Conservation (phyloP, 2,329 filamentous ascomycete species). For the Aschersonia sp. region DNA sequence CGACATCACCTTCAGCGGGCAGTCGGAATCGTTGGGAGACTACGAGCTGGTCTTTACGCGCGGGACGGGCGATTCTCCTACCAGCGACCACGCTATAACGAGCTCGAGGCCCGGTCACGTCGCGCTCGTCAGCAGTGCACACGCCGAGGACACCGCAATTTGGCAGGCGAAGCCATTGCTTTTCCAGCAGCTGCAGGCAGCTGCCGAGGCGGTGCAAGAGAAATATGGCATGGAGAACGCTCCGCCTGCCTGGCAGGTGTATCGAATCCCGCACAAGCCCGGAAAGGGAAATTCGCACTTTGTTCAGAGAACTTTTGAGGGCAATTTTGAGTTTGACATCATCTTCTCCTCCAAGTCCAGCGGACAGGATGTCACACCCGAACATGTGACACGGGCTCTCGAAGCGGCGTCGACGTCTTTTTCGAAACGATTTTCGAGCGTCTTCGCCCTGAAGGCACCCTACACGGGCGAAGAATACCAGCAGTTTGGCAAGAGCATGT, state of each 20-base stretch:
- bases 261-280: constrained; percentile 58
- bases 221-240: constrained; percentile 45
- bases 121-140: constrained; percentile 61
- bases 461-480: constrained; percentile 61
- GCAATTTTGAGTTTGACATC: constrained; percentile 84
- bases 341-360: constrained; percentile 73
- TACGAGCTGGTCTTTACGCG: constrained; percentile 68
- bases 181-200: constrained; percentile 37
- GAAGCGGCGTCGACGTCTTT: constrained; percentile 53
- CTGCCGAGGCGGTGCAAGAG: constrained; percentile 33
- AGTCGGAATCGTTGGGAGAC: constrained; percentile 56
- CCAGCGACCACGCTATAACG: constrained; percentile 51
- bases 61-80: constrained; percentile 46
- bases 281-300: constrained; percentile 69
- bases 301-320: constrained; percentile 82
- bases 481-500: constrained; percentile 73
- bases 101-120: constrained; percentile 57
- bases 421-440: constrained; percentile 55
- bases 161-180: constrained; percentile 68
- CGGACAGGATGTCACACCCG: constrained; percentile 34
- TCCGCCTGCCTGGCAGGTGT: constrained; percentile 73
- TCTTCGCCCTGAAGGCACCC: constrained; percentile 54
- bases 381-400: constrained; percentile 58
- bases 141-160: constrained; percentile 50
- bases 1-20: constrained; percentile 57